Conservation (phyloP, 2,329 filamentous ascomycete genomes). For the Fusarium sp. region DNA sequence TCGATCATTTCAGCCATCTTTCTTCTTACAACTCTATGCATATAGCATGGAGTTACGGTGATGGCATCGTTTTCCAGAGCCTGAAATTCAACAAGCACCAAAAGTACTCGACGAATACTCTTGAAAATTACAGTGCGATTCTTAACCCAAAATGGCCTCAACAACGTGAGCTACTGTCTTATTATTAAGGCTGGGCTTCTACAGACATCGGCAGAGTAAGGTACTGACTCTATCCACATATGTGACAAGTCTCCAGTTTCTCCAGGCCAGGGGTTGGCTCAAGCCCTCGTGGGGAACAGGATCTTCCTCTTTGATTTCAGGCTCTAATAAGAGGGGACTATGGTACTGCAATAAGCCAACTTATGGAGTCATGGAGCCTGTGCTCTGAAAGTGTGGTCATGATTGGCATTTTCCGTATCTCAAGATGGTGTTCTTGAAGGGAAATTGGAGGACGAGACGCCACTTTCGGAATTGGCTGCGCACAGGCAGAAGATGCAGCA, state of each 20-base stretch:
- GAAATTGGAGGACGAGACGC: slow-evolving; percentile 20
- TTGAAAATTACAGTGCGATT: slow-evolving; percentile 2
- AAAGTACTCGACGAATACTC: neutral
- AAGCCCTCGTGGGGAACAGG: neutral
- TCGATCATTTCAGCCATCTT: neutral
- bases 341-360: slow-evolving; percentile 3
- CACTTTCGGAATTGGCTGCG: slow-evolving; percentile 15
- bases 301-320: neutral
- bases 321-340: neutral
- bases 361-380: neutral
- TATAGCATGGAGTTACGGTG: slow-evolving; percentile 12
- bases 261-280: neutral
- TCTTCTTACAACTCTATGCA: neutral
- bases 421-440: slow-evolving; percentile 9
- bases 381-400: neutral
- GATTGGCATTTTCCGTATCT: neutral
- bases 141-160: too few relatives aligned
- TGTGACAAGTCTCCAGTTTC: slow-evolving; percentile 18
- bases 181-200: neutral
- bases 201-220: neutral
- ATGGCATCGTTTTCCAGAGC: slow-evolving; percentile 4
- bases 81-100: slow-evolving; percentile 15
- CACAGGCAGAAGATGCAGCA: slow-evolving; percentile 4
- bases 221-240: neutral
- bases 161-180: neutral